Base-by-base conservation (phyloP, 2,329 filamentous ascomycete species). In the Daldinia eschscholtzii region DNA sequence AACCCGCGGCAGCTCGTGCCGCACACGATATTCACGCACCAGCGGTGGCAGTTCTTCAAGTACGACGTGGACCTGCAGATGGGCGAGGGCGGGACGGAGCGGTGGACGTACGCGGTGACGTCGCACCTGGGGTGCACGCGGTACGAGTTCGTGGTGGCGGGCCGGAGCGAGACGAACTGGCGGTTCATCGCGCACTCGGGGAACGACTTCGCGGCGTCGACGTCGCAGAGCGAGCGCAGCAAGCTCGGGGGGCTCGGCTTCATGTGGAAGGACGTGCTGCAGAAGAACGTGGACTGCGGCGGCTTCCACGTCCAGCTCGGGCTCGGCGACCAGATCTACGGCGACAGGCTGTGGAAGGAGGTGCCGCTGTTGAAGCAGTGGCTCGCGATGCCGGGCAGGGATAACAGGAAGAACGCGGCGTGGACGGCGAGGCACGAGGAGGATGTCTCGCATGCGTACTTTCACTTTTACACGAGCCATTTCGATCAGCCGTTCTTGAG, bases 231-330 rank as follows among this genome's bases (percentile, higher is more conserved):
- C 68, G 96, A 99, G 74, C 88, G 95, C 48, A 89, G 91, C 35
- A 93, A 92, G 74, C 87, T 98, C 1, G 96, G 96, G 33, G 96
- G 96, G 1, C 88, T 97, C 0, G 93, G 94, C 0, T 93, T 96
- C 77, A 97, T 99, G 95, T 99, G 96, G 96, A 98, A 98, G 77
- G 96, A 99, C 75, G 94, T 99, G 30, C 86, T 99, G 77, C 94
- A 98, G 81, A 98, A 98, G 85, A 97, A 99, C 76, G 89, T 94
- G 30, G 96, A 99, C 75, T 97, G 94, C 74, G 94, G 94, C 62
- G 96, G 96, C 0, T 99, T 98, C 80, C 96, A 99, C 76, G 91
- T 93, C 6, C 96, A 99, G 77, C 85, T 99, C 6, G 96, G 95
- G 13, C 83, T 98, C 4, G 96, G 96, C 62, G 93, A 96, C 67